phyloP scores from a whole-genome alignment of 768 basidiomycete species.

The Trametes coccinea region DNA sequence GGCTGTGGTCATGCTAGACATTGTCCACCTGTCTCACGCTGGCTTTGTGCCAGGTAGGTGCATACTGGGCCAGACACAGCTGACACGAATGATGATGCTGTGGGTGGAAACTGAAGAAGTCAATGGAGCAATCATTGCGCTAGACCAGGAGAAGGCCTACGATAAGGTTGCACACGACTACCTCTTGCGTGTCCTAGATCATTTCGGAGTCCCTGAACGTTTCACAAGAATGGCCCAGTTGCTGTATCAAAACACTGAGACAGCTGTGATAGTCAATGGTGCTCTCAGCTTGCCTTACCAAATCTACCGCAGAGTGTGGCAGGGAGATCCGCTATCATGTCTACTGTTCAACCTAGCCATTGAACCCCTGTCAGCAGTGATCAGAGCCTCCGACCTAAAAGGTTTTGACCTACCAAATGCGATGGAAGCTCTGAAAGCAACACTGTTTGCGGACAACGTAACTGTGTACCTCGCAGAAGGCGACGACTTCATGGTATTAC shows the following conservation, averaged over 20 bases:
- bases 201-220: not conserved
- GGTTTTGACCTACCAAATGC: slow-evolving; percentile 24
- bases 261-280: slow-evolving; percentile 37
- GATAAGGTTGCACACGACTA: slow-evolving; percentile 22
- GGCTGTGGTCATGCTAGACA: not conserved
- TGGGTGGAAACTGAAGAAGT: slow-evolving; percentile 15
- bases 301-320: slow-evolving; percentile 36
- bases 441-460: slow-evolving; percentile 34
- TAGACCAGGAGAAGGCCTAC: slow-evolving; percentile 27
- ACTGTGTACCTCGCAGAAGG: slow-evolving; percentile 31
- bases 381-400: slow-evolving; percentile 20
- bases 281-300: slow-evolving; percentile 26
- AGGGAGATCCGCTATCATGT: slow-evolving; percentile 39
- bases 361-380: slow-evolving; percentile 30
- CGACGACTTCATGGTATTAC: slow-evolving; percentile 31
- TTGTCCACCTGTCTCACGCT: slow-evolving; percentile 40
- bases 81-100: slow-evolving; percentile 25
- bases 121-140: slow-evolving; percentile 17
- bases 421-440: slow-evolving; percentile 15
- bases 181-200: slow-evolving; percentile 13
- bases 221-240: slow-evolving; percentile 29
- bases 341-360: slow-evolving; percentile 36
- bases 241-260: slow-evolving; percentile 34
- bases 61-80: slow-evolving; percentile 35
- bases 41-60: slow-evolving; percentile 39